These are phyloP conservation scores for Termitomyces sp. DNA, from an alignment of 768 basidiomycete genomes.

Conservation along the genomic window DNA sequence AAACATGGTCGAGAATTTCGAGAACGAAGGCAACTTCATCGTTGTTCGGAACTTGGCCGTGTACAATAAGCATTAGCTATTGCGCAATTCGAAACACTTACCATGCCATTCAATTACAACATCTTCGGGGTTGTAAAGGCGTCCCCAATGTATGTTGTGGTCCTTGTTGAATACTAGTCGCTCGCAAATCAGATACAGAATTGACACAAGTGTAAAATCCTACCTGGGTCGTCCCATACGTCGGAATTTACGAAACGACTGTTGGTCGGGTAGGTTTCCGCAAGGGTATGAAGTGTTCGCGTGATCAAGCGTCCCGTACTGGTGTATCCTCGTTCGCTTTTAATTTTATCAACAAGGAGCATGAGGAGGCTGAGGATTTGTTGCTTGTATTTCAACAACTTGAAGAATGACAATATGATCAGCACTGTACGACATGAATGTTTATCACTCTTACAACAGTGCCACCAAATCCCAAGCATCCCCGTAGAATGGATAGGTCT, in stretches of 20 bases:
- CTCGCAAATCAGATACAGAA: constrained; percentile 18
- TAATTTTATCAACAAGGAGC: constrained; percentile 74
- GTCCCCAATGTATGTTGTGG: constrained; percentile 78
- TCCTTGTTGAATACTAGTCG: constrained; percentile 56
- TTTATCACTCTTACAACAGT: constrained; percentile 42
- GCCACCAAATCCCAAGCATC: constrained; percentile 77
- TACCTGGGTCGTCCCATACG: constrained; percentile 79
- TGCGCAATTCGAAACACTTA: constrained; percentile 26
- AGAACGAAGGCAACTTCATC: constrained; percentile 80
- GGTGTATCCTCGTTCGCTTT: constrained; percentile 86
- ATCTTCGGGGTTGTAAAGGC: constrained; percentile 72
- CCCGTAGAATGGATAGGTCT: constrained; percentile 83
- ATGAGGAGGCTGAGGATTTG: constrained; percentile 62
- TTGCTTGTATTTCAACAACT: constrained; percentile 71
- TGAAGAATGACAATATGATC: background rate
- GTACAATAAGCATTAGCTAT: constrained; percentile 12
- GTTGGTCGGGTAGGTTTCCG: constrained; percentile 74
- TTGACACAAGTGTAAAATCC: constrained; percentile 17
- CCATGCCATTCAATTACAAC: constrained; percentile 89
- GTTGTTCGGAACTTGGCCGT: constrained; percentile 48
- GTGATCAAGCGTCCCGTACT: constrained; percentile 77
- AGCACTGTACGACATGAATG: background rate
- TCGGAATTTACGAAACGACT: constrained; percentile 77
- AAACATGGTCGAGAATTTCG: constrained; percentile 71
- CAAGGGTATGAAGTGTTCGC: constrained; percentile 72